Conservation (phyloP, 768 basidiomycete genomes). For the Terana coerulea region DNA sequence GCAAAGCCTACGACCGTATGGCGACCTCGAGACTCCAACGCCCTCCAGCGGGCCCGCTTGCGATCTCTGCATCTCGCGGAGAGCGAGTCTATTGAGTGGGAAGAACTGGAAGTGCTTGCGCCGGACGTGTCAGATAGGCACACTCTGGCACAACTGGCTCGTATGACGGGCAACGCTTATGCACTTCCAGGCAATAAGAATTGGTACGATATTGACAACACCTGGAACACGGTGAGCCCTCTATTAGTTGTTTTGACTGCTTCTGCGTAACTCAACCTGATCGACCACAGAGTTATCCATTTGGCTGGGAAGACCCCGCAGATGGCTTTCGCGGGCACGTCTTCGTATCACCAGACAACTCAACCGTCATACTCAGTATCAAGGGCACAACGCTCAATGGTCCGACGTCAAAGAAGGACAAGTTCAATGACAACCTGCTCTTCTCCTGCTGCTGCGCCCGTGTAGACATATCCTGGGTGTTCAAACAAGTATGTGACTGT, state of each 20-base stretch:
- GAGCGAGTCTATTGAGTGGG: slow-evolving; percentile 63
- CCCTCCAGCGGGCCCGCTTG: slow-evolving; percentile 48
- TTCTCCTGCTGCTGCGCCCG: slow-evolving; percentile 94
- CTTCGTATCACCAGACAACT: slow-evolving; percentile 74
- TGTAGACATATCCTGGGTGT: slow-evolving; percentile 83
- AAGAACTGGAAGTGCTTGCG: slow-evolving; percentile 55
- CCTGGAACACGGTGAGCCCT: slow-evolving; percentile 64
- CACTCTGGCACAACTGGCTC: slow-evolving; percentile 76
- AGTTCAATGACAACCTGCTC: slow-evolving; percentile 86
- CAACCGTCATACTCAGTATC: slow-evolving; percentile 82
- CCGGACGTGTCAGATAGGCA: slow-evolving; percentile 79
- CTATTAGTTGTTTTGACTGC: no score
- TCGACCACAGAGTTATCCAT: slow-evolving; percentile 62
- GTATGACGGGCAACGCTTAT: slow-evolving; percentile 92
- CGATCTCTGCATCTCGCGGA: slow-evolving; percentile 46
- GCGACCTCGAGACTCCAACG: slow-evolving; percentile 50
- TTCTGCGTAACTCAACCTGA: not conserved
- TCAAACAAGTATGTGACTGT: slow-evolving; percentile 86
- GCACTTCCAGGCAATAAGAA: slow-evolving; percentile 60
- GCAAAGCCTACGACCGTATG: slow-evolving; percentile 55
- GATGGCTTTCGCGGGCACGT: slow-evolving; percentile 91
- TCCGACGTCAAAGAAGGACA: slow-evolving; percentile 86
- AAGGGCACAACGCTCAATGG: slow-evolving; percentile 87
- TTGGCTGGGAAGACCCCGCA: slow-evolving; percentile 64
- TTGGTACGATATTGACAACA: slow-evolving; percentile 78